Evolutionary conservation across 2,329 filamentous ascomycete species (phyloP).

Genomic region (Epichloe gansuensis): DNA sequence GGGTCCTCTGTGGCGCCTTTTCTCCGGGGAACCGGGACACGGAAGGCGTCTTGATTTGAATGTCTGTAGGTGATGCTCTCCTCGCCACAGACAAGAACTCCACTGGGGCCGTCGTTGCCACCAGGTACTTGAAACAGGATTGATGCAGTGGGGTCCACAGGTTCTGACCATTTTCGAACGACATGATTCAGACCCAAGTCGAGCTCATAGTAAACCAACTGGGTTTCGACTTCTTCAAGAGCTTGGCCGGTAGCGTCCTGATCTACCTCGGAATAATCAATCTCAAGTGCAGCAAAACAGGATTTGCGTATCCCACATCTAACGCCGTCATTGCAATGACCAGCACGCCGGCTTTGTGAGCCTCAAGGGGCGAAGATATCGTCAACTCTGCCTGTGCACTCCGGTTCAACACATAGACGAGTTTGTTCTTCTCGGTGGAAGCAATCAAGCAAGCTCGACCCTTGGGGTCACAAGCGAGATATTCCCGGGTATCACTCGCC

Average conservation of each 20-base stretch:
- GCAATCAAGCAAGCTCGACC: constrained; percentile 90
- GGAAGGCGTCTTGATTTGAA: constrained; percentile 81
- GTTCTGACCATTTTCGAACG: constrained; percentile 89
- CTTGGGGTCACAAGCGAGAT: constrained; percentile 89
- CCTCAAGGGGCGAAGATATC: constrained; percentile 93
- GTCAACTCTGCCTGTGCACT: constrained; percentile 90
- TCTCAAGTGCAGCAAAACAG: constrained; percentile 85
- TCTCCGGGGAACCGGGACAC: constrained; percentile 78
- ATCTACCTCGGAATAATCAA: constrained; percentile 85
- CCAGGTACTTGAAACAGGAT: constrained; percentile 93
- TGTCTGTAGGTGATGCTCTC: constrained; percentile 96
- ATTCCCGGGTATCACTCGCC: constrained; percentile 93
- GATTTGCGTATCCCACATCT: constrained; percentile 95
- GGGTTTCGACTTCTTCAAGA: constrained; percentile 71
- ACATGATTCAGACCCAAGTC: constrained; percentile 96
- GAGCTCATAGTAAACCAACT: constrained; percentile 93
- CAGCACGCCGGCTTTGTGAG: constrained; percentile 82
- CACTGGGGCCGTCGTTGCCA: constrained; percentile 84
- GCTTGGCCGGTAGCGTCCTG: constrained; percentile 81
- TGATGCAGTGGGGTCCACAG: constrained; percentile 79
- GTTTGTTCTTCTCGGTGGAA: constrained; percentile 96
- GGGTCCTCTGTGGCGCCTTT: constrained; percentile 85
- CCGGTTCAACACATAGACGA: constrained; percentile 95
- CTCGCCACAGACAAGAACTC: constrained; percentile 87
- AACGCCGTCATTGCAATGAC: constrained; percentile 80